Evolutionary conservation across 257 asterid species (phyloP).

Genomic region (Rehmannia glutinosa): DNA sequence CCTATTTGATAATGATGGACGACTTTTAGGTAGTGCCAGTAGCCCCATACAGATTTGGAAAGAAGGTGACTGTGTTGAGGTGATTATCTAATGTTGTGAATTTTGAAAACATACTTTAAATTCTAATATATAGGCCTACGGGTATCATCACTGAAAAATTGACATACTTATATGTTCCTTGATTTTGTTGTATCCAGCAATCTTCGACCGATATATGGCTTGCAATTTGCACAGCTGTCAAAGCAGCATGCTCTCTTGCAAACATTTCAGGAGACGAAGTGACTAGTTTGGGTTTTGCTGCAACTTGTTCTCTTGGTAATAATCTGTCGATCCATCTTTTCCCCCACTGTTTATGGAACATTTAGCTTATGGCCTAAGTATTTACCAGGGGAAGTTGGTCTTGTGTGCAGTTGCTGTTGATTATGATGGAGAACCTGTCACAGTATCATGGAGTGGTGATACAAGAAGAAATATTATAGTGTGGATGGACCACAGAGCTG

Average conservation of each 20-base stretch:
- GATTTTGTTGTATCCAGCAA: slow-evolving; percentile 51
- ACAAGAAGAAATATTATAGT: slow-evolving; percentile 88
- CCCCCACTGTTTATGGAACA: background rate
- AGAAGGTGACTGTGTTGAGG: slow-evolving; percentile 94
- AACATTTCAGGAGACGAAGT: slow-evolving; percentile 72
- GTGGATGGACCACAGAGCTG: slow-evolving; percentile 99
- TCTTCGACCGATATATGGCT: slow-evolving; percentile 99
- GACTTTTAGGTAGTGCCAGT: slow-evolving; percentile 69
- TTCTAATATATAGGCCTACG: background rate
- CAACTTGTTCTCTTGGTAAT: slow-evolving; percentile 93
- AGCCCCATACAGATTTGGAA: slow-evolving; percentile 99
- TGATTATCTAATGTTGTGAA: slow-evolving; percentile 16
- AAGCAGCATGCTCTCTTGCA: slow-evolving; percentile 71
- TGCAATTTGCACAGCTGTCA: slow-evolving; percentile 95
- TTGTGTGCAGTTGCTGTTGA: slow-evolving; percentile 83
- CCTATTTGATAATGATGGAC: slow-evolving; percentile 64
- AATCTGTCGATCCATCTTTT: slow-evolving; percentile 3
- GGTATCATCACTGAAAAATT: background rate
- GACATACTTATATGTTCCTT: background rate
- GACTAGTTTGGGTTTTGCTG: slow-evolving; percentile 91
- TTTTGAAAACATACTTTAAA: background rate
- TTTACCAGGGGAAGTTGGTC: slow-evolving; percentile 32
- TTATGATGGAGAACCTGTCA: slow-evolving; percentile 90
- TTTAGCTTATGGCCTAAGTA: slow-evolving; percentile 30
- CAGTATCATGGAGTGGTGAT: slow-evolving; percentile 90